Evolutionary conservation across 2,329 filamentous ascomycete species (phyloP), one percentile per base, ranked within the genome.

Genomic region (Gremmenia infestans): DNA sequence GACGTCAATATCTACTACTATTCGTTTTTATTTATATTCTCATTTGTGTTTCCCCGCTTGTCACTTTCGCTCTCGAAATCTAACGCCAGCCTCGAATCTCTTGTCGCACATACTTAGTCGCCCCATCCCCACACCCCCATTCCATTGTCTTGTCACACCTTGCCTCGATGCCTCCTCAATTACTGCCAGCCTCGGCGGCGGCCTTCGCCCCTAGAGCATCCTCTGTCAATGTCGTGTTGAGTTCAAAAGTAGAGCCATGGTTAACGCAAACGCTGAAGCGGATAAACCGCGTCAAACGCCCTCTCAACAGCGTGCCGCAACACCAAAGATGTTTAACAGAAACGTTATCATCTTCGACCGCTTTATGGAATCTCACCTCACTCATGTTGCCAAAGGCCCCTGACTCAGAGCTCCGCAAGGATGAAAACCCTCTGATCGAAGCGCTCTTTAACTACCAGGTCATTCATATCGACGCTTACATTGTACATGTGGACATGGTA

Each of bases 401-500:
- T 59, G 89, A 96, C 68, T 76, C 89, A 42, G 89, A 97, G 66
- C 81, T 96, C 71, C 85, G 84, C 73, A 86, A 86, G 73, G 91
- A 97, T 70, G 77, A 83, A 51, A 89, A 95, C 71, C 88, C 89
- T 47, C 78, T 96, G 63, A 80, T 93, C 64, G 91, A 97, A 75
- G 89, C 89, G 61, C 77, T 97, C 61, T 91, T 89, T 81, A 95
- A 95, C 81, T 94, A 93, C 74, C 88, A 95, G 77, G 83, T 97
- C 70, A 79, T 97, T 69, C 91, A 97, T 72, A 78, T 97, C 66
- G 92, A 97, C 76, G 94, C 94, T 52, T 99, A 99, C 73, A 93
- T 97, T 66, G 94, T 99, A 59, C 93, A 97, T 74, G 91, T 99
- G 74, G 94, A 99, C 78, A 96, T 97, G 91, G 93, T 99, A 58